These are phyloP conservation scores for Alternaria infectoria DNA, from an alignment of 2,329 filamentous ascomycete genomes.

Conservation along the genomic window DNA sequence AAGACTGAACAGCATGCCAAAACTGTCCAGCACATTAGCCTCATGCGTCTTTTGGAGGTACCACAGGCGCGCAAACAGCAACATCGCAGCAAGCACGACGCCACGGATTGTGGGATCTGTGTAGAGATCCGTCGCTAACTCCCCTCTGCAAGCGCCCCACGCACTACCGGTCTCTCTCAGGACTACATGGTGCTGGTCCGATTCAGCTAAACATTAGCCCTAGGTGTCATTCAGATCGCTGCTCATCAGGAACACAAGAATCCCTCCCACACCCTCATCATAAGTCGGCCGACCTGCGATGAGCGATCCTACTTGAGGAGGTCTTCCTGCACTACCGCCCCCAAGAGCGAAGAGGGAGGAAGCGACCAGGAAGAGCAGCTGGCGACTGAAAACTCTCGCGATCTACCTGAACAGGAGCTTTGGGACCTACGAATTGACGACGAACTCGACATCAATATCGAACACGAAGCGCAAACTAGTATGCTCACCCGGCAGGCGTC, in stretches of 20 bases:
- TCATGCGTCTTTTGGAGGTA: not conserved
- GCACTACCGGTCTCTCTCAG: conserved; percentile 19
- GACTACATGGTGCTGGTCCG: not conserved
- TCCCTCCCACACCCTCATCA: not conserved
- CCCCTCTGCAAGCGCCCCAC: conserved; percentile 21
- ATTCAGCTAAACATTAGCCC: not conserved
- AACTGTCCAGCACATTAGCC: conserved; percentile 43
- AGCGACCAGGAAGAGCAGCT: not conserved
- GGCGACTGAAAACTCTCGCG: not conserved
- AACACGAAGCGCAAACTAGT: not conserved
- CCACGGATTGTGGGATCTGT: conserved; percentile 28
- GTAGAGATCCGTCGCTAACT: conserved; percentile 56
- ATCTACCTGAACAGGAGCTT: not conserved
- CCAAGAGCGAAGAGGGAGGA: not conserved
- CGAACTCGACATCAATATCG: not conserved
- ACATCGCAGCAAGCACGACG: not conserved
- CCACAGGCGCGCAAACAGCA: not conserved
- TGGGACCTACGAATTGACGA: not conserved
- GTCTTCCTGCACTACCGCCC: not conserved
- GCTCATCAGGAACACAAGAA: not conserved
- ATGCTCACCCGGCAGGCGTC: not conserved
- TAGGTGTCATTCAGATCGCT: not conserved
- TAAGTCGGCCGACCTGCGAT: not conserved
- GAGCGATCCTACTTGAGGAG: not conserved
- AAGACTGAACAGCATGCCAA: conserved; percentile 21